Percentiles rank a stretch among this genome's conserved stretches.
phyloP scores from a whole-genome alignment of 345 rosid species.

The Gossypium thurberi region DNA sequence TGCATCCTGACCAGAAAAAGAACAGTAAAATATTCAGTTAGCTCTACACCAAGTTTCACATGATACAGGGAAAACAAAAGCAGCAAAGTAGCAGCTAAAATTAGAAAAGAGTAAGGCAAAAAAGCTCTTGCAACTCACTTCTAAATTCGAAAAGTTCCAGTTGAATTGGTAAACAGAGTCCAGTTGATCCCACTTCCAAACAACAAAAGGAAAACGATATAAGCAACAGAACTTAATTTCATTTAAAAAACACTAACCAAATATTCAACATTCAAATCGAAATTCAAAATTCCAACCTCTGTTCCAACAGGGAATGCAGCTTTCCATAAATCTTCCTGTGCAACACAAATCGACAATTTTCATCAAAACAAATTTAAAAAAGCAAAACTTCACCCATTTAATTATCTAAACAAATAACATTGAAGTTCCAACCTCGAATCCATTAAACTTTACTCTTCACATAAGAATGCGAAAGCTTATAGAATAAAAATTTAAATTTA shows the following conservation, averaged over 20 bases:
- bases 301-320: slow-evolving; percentile 83
- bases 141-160: slow-evolving; percentile 83
- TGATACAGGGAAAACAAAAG: neutral
- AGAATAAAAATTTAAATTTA: too few species aligned
- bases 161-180: slow-evolving; percentile 61
- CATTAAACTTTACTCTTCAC: neutral
- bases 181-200: slow-evolving; percentile 85
- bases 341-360: slow-evolving; percentile 12
- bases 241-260: neutral
- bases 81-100: slow-evolving; percentile 5
- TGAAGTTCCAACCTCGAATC: neutral
- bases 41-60: neutral
- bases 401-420: neutral
- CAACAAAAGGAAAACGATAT: neutral
- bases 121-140: slow-evolving; percentile 45
- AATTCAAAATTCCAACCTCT: slow-evolving; percentile 45
- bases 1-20: slow-evolving; percentile 48
- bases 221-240: slow-evolving; percentile 10
- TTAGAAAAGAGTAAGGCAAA: neutral
- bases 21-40: slow-evolving; percentile 6
- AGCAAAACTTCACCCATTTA: neutral
- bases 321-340: slow-evolving; percentile 91
- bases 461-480: neutral
- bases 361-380: neutral
- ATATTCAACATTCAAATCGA: neutral